These are phyloP conservation scores for Skeletonema potamos DNA, from an alignment of 108 stramenopile genomes.

Conservation along the genomic window DNA sequence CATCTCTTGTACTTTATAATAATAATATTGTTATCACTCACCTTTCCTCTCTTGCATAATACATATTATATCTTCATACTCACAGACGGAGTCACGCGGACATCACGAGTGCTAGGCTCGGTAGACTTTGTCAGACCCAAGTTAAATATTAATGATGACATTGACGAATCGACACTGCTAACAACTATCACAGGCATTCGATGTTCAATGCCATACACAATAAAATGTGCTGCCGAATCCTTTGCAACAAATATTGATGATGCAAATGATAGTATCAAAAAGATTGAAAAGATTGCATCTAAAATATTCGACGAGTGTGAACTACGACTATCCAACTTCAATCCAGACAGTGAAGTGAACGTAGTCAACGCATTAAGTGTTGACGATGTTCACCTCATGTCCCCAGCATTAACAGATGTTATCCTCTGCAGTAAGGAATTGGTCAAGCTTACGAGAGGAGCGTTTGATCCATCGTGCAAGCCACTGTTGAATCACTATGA, in stretches of 20 bases:
- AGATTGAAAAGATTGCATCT: conserved; percentile 11
- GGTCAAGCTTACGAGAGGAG: conserved; percentile 41
- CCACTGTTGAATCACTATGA: conserved; percentile 49
- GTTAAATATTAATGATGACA: not conserved
- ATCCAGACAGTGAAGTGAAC: conserved; percentile 41
- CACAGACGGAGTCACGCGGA: conserved; percentile 33
- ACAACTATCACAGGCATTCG: conserved; percentile 22
- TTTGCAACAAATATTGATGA: conserved; percentile 2
- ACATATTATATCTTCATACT: no score
- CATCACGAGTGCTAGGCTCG: conserved; percentile 24
- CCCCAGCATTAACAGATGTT: conserved; percentile 30
- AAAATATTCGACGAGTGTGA: conserved; percentile 35
- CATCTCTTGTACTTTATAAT: no score
- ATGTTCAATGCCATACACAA: conserved; percentile 39
- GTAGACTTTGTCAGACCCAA: conserved; percentile 27
- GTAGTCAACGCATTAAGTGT: conserved; percentile 20
- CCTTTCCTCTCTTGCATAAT: no score
- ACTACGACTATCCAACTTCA: conserved; percentile 31
- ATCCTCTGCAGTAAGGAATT: conserved; percentile 36
- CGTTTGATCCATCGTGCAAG: conserved; percentile 42
- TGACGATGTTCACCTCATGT: conserved; percentile 32
- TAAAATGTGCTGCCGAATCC: conserved; percentile 15
- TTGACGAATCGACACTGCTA: conserved; percentile 2
- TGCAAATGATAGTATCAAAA: not conserved
- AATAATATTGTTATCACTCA: no score